Evolutionary conservation across 306 rosid genomes (phyloP).

Genomic region (Cucurbita moschata): DNA sequence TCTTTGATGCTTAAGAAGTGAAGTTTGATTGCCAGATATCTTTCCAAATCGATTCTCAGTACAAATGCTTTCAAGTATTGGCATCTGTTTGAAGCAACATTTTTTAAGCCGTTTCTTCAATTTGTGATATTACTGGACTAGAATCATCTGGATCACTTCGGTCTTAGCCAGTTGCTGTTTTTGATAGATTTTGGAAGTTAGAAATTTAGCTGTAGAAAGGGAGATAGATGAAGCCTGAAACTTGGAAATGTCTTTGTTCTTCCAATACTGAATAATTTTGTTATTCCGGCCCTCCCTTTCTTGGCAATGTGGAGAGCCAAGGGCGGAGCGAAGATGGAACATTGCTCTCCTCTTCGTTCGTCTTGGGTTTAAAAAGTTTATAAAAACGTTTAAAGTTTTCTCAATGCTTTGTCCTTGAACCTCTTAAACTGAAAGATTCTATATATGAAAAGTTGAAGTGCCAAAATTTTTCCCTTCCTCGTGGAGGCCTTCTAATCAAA

Average conservation of each 20-base stretch:
- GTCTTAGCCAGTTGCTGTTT: background rate
- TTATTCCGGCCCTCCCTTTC: background rate
- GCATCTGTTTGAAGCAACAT: background rate
- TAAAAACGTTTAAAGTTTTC: background rate
- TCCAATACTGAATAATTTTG: background rate
- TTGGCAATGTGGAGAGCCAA: no score
- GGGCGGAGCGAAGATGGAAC: no score
- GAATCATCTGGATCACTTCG: background rate
- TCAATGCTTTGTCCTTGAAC: background rate
- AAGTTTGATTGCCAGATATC: background rate
- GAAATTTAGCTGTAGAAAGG: background rate
- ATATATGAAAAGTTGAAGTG: background rate
- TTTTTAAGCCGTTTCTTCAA: background rate
- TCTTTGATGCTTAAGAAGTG: background rate
- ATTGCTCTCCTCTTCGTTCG: background rate
- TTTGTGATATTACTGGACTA: background rate
- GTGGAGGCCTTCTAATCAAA: background rate
- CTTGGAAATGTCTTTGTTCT: background rate
- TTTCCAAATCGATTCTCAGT: background rate
- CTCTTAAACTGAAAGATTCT: background rate
- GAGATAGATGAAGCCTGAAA: background rate
- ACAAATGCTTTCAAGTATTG: background rate
- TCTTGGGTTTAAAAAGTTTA: background rate
- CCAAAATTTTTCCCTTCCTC: background rate
- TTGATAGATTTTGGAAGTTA: background rate